These are phyloP conservation scores for Xerophyta viscosa DNA, from an alignment of 106 monocot species.

Conservation along the genomic window DNA sequence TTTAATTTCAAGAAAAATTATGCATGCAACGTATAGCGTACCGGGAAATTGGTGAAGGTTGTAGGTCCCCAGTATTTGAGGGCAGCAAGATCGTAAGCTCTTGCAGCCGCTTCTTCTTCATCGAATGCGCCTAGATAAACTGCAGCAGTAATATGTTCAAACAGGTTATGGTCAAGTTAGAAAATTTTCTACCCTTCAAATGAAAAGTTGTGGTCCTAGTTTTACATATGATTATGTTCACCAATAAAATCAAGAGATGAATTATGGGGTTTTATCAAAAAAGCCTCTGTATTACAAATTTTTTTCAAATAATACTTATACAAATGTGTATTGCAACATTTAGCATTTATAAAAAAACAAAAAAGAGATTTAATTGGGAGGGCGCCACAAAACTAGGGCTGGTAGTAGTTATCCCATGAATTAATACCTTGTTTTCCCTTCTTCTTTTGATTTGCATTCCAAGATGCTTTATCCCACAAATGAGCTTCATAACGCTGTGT, in stretches of 20 bases:
- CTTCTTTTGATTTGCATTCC: slow-evolving; percentile 17
- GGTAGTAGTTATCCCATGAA: neutral
- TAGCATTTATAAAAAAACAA: neutral
- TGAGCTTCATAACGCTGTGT: slow-evolving; percentile 18
- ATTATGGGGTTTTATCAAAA: no score
- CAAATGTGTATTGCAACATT: no score
- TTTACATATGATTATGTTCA: no score
- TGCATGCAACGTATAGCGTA: neutral
- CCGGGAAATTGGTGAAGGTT: slow-evolving; percentile 21
- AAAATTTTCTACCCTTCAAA: no score
- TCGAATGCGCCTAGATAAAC: slow-evolving; percentile 25
- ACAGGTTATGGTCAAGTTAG: no score
- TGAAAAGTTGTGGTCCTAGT: no score
- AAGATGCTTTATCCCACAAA: slow-evolving; percentile 18
- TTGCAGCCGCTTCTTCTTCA: slow-evolving; percentile 16
- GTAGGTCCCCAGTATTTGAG: no score
- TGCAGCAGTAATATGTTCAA: neutral
- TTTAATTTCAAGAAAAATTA: no score
- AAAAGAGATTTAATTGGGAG: neutral
- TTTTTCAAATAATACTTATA: no score
- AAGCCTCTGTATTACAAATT: no score
- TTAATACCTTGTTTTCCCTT: slow-evolving; percentile 15
- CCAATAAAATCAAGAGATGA: no score
- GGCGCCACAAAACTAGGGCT: no score
- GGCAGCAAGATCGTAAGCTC: slow-evolving; percentile 10